Evolutionary conservation across 139 green algal species (phyloP).

Genomic region (Nannochloris sp.): DNA sequence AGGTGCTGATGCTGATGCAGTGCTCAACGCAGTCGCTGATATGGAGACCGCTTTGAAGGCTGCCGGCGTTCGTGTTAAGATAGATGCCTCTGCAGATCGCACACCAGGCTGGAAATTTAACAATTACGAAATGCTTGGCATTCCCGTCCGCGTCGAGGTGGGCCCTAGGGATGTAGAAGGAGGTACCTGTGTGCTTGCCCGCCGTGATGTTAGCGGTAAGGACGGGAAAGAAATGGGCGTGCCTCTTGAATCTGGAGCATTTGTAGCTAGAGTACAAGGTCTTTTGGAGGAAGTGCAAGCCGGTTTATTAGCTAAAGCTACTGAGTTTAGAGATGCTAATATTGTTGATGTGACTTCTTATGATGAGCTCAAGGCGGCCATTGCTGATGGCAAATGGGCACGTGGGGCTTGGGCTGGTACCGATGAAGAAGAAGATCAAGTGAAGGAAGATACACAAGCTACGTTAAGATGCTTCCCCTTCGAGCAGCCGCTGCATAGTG

Average conservation of each 20-base stretch:
- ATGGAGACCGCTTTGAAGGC: constrained; percentile 47
- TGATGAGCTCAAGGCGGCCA: constrained; percentile 80
- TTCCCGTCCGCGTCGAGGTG: constrained; percentile 76
- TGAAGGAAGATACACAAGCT: constrained; percentile 93
- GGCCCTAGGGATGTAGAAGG: constrained; percentile 79
- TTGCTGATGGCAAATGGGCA: constrained; percentile 87
- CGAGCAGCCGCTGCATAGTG: constrained; percentile 48
- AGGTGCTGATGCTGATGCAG: constrained; percentile 51
- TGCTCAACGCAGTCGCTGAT: constrained; percentile 48
- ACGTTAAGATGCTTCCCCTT: constrained; percentile 97
- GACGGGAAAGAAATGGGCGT: constrained; percentile 92
- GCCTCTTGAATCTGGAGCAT: constrained; percentile 48
- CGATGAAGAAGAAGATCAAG: constrained; percentile 71
- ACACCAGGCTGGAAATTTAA: constrained; percentile 96
- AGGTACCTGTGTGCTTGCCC: constrained; percentile 65
- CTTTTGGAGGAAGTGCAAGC: constrained; percentile 56
- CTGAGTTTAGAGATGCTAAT: constrained; percentile 84
- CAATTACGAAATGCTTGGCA: constrained; percentile 92
- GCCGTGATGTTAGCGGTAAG: constrained; percentile 83
- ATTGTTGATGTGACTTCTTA: constrained; percentile 91
- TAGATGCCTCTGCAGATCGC: constrained; percentile 70
- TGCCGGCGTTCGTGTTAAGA: constrained; percentile 71
- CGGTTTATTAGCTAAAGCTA: constrained; percentile 59
- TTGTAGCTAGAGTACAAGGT: constrained; percentile 41
- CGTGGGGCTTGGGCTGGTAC: constrained; percentile 75